Conservation (phyloP, 768 basidiomycete species). For the Dacryopinax spathularia region DNA sequence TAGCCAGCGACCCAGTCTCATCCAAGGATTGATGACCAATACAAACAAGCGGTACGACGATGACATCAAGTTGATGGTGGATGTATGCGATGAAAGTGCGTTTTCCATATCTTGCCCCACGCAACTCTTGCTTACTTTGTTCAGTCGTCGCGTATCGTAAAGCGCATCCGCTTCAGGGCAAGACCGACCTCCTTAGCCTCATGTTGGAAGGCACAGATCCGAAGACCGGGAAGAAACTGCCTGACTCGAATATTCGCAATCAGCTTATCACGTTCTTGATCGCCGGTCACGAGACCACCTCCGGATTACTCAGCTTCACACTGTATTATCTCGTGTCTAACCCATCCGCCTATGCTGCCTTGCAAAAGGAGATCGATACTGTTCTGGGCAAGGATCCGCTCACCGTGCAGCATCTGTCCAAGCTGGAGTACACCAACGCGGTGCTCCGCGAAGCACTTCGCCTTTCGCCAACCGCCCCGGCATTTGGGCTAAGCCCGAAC, state of each 20-base stretch:
- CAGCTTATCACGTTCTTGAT: conserved; percentile 16
- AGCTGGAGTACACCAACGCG: conserved; percentile 14
- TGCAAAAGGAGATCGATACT: conserved; percentile 11
- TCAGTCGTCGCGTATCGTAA: conserved; percentile 30
- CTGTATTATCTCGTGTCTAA: conserved; percentile 10
- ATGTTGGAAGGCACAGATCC: conserved; percentile 35
- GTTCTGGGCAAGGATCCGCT: conserved; percentile 10
- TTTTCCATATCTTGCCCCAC: not conserved
- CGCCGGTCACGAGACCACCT: conserved; percentile 11
- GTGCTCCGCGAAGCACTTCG: conserved; percentile 11
- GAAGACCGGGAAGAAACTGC: conserved; percentile 27
- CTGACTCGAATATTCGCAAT: conserved; percentile 13
- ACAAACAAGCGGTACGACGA: conserved; percentile 29
- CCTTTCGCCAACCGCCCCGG: conserved; percentile 8
- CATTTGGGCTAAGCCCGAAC: conserved; percentile 9
- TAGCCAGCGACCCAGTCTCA: conserved; percentile 24
- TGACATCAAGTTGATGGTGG: conserved; percentile 31
- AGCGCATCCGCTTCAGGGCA: conserved; percentile 24
- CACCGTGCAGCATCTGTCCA: conserved; percentile 8
- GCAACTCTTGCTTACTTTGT: not conserved
- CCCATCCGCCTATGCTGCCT: conserved; percentile 8
- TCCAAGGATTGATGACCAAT: conserved; percentile 25
- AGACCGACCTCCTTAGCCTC: conserved; percentile 32
- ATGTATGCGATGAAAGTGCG: conserved; percentile 31
- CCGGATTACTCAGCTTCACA: conserved; percentile 13